Base-by-base conservation (phyloP, 108 stramenopile genomes). In the Licmophora abbreviata region DNA sequence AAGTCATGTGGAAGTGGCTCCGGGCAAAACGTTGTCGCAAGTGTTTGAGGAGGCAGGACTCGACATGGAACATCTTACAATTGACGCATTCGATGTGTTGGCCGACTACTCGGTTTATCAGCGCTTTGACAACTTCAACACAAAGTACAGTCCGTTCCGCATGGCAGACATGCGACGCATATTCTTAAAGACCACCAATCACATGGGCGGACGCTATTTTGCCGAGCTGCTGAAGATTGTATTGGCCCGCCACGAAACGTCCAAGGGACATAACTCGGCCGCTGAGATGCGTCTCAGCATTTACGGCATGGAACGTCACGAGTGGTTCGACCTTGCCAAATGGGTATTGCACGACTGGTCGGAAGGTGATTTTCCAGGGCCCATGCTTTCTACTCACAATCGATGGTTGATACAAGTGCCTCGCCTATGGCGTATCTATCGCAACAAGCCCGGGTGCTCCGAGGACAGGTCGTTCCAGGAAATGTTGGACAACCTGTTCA, bases 321-420 rank as follows among this genome's bases (percentile, higher is more conserved):
- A 99, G 60, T 99, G 99, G 99, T 46, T 66, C 15, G 77, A 91
- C 51, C 71, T 94, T n/a, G 76, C 89, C 0, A 56, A 68, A 18
- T 94, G 93, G 89, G 73, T 94, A 40, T 46, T 86, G 18, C 64
- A 56, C 2, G 79, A 90, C 47, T 94, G 88, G 88, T 33, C 73
- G 43, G 68, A 71, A 23, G 67, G 60, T 14, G 73, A 69, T 26
- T 74, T 74, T 55, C 76, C 80, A 8, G 83, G 94, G 34, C 55
- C 81, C 33, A 67, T 99, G 82, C 59, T 97, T 12, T 87, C 88
- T 7, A 55, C 80, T n/a, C 85, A 96, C 66, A 93, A 99, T 54
- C 96, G 97, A 18, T 99, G 99, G 99, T 29, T 98, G 46, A 85
- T 99, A 24, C 99, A 99, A 66, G 74, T 96, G 31, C 98, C 96